Evolutionary conservation across 1,139 yeast genomes (phyloP).

Genomic region (Meyerozyma elateridarum): DNA sequence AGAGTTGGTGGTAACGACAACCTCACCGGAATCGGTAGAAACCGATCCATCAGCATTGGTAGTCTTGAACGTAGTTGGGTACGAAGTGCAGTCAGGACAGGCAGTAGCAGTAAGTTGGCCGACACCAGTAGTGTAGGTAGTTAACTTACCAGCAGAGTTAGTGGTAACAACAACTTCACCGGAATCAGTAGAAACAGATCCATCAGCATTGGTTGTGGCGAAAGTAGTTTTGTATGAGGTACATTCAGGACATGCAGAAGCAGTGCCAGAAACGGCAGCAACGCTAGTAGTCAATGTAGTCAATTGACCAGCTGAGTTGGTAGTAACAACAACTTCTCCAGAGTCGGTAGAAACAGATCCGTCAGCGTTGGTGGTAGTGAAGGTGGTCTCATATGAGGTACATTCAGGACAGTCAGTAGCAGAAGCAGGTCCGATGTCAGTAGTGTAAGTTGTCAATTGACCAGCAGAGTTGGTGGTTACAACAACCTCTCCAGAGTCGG

Average conservation of each 20-base stretch:
- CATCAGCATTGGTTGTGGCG: constrained; percentile 5
- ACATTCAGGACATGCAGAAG: not conserved
- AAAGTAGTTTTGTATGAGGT: constrained; percentile 2
- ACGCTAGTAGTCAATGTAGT: constrained; percentile 6
- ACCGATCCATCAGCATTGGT: constrained; percentile 3
- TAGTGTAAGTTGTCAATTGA: not conserved
- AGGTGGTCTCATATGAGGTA: constrained; percentile 4
- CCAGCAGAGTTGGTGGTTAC: constrained; percentile 5
- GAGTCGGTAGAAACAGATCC: constrained; percentile 3
- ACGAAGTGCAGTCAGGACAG: constrained; percentile 1
- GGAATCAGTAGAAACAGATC: constrained; percentile 4
- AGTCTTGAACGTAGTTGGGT: constrained; percentile 4
- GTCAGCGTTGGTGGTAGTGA: constrained; percentile 3
- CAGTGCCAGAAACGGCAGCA: not conserved
- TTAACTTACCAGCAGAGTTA: constrained; percentile 9
- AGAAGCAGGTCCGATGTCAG: not conserved
- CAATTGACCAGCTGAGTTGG: constrained; percentile 5
- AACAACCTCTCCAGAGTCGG: constrained; percentile 3
- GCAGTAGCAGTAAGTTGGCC: not conserved
- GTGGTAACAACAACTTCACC: constrained; percentile 10
- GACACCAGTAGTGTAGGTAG: constrained; percentile 1
- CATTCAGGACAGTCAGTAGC: not conserved
- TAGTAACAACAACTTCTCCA: constrained; percentile 2
- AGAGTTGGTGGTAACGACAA: constrained; percentile 1
- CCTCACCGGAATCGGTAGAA: constrained; percentile 4